Base-by-base conservation (phyloP, 257 asterid genomes). In the Anisodus acutangulus region DNA sequence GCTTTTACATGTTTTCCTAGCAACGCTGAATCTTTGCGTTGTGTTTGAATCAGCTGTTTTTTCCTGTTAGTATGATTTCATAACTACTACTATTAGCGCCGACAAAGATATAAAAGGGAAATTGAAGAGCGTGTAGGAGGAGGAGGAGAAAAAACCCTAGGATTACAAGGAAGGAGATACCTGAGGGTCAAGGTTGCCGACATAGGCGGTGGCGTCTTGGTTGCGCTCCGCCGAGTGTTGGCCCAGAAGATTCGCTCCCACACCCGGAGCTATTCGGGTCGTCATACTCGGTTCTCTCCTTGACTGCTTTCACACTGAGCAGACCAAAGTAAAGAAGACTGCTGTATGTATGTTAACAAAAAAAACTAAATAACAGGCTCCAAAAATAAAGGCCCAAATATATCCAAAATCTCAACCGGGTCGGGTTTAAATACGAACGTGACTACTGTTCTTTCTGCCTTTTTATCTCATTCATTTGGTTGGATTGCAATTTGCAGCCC, bases 141-240 rank as follows among this genome's bases (percentile, higher is more conserved):
- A 31, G 35, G 35, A 82, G 64, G 67, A 54, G 68, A 67, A 2
- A 17, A 67, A 82, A 53, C 85, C 85, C 80, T 82, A 82, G 59
- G 62, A 82, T 66, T 82, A 66, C 31, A 59, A 80, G 9, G 39
- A 35, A 8, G 31, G 53, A 80, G 49, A 47, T 89, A 91, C 98
- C 78, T 91, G 94, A 83, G 94, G 89, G 79, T 95, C 98, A 82
- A 95, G 97, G 83, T 93, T 95, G 85, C 99, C 98, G 82, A 93
- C 98, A 87, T 94, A 94, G 60, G 97, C 96, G 87, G 99, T 95
- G 86, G 99, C 97, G 80, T 94, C 98, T 83, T 94, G 98, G 93
- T 95, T 95, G 85, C 97, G 95, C 92, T 95, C 99, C 84, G 97
- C 98, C 59, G 98, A 89, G 89, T 95, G 99, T 90, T 95, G 99